Conservation (phyloP, 1,284 basidiomycete genomes). For the Cystobasidium pallidum region DNA sequence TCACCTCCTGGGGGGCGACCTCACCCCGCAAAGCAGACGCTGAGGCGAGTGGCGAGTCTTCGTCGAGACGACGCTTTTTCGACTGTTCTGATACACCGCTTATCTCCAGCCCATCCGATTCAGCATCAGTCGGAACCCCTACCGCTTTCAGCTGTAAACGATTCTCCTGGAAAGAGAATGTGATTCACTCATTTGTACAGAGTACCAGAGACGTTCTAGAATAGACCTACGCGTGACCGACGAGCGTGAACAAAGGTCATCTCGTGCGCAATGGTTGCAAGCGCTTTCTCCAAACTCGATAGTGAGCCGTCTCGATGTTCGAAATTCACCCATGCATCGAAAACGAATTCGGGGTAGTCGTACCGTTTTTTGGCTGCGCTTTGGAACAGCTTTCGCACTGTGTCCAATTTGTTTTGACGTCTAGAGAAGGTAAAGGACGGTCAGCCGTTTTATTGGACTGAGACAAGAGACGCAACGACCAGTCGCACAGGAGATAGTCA, state of each 20-base stretch:
- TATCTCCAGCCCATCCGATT: background rate
- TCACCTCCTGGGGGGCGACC: background rate
- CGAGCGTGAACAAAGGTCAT: conserved; percentile 69
- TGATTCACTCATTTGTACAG: too few species aligned
- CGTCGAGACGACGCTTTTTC: conserved; percentile 16
- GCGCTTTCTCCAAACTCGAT: conserved; percentile 68
- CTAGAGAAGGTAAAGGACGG: conserved; percentile 25
- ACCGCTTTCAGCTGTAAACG: conserved; percentile 54
- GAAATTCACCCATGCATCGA: conserved; percentile 83
- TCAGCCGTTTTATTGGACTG: background rate
- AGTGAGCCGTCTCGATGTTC: conserved; percentile 80
- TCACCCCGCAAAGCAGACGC: background rate
- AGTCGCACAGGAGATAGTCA: conserved; percentile 56
- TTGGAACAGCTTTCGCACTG: conserved; percentile 69
- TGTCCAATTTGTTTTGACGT: conserved; percentile 57
- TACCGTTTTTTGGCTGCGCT: conserved; percentile 68
- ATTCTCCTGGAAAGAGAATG: background rate
- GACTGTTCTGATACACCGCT: background rate
- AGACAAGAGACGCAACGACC: too few species aligned
- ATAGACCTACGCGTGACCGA: conserved; percentile 66
- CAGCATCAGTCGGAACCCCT: background rate
- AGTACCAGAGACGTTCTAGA: background rate
- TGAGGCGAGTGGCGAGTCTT: background rate
- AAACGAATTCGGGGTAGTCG: conserved; percentile 90
- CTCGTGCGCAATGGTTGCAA: conserved; percentile 52